These are phyloP conservation scores for Zymoseptoria brevis DNA, from an alignment of 2,329 filamentous ascomycete species.

Conservation along the genomic window DNA sequence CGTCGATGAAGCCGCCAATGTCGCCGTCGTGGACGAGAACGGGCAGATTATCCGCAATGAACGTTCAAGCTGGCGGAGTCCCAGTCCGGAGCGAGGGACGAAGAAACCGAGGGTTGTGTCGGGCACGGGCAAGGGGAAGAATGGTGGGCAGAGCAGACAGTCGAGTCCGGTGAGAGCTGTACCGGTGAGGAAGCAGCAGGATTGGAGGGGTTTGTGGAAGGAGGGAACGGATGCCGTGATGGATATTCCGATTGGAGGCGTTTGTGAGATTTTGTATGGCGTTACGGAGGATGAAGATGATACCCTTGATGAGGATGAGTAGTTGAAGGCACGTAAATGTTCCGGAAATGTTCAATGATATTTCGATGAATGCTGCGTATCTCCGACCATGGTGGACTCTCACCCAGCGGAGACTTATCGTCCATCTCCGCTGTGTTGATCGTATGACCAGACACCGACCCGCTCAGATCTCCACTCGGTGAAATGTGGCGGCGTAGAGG, in stretches of 20 bases:
- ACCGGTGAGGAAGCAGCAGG: constrained; percentile 33
- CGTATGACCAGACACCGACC: neutral
- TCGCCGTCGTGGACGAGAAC: constrained; percentile 71
- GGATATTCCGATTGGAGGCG: constrained; percentile 90
- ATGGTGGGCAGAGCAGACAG: constrained; percentile 31
- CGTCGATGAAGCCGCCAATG: constrained; percentile 80
- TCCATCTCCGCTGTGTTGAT: neutral
- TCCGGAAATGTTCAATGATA: neutral
- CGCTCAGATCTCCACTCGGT: neutral
- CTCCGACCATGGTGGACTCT: neutral
- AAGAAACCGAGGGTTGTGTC: constrained; percentile 20
- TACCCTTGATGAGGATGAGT: constrained; percentile 7
- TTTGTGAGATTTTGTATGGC: constrained; percentile 90
- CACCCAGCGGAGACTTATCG: neutral
- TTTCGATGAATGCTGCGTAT: neutral
- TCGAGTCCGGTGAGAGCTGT: constrained; percentile 26
- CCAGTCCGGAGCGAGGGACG: constrained; percentile 5
- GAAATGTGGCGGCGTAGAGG: constrained; percentile 14
- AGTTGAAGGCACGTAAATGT: neutral
- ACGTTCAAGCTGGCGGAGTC: constrained; percentile 20
- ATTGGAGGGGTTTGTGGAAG: constrained; percentile 82
- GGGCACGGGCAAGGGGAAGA: constrained; percentile 31
- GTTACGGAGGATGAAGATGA: constrained; percentile 13
- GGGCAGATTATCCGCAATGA: constrained; percentile 46
- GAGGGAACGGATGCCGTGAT: constrained; percentile 93